phyloP scores from a whole-genome alignment of 2,329 filamentous ascomycete genomes.

The Ustulina deusta region DNA sequence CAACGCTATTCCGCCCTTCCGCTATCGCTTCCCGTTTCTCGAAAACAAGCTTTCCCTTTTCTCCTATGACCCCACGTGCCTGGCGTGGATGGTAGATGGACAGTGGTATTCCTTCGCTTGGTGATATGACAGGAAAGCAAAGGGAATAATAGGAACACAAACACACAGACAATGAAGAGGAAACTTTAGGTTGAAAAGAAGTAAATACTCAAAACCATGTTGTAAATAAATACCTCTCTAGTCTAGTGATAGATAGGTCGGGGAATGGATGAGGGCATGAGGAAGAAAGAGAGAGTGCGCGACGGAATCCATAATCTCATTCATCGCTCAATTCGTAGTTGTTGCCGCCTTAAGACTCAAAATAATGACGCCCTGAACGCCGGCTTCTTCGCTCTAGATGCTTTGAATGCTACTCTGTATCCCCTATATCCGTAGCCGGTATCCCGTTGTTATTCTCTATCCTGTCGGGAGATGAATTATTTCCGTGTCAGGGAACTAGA shows the following conservation, averaged over 20 bases:
- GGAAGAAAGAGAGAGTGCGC: neutral
- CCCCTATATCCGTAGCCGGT: neutral
- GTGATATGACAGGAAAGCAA: neutral
- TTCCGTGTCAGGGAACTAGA: neutral
- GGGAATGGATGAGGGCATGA: neutral
- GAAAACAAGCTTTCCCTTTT: slow-evolving; percentile 3
- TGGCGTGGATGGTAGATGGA: slow-evolving; percentile 9
- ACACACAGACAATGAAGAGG: slow-evolving; percentile 1
- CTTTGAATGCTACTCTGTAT: neutral
- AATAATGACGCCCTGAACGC: neutral
- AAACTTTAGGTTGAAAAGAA: neutral
- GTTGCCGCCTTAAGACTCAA: neutral
- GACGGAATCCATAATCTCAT: neutral
- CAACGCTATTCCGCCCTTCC: too few species aligned
- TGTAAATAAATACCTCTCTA: slow-evolving; percentile 15
- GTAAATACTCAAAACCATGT: slow-evolving; percentile 4
- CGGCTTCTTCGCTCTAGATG: neutral
- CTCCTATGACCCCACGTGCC: slow-evolving; percentile 3
- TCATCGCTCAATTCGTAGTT: neutral
- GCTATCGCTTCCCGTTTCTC: neutral
- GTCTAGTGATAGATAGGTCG: neutral
- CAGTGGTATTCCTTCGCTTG: neutral
- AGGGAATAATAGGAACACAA: neutral
- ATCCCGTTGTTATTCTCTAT: neutral
- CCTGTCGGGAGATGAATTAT: neutral